Base-by-base conservation (phyloP, 1,139 yeast species). In the Geotrichum klebahnii region DNA sequence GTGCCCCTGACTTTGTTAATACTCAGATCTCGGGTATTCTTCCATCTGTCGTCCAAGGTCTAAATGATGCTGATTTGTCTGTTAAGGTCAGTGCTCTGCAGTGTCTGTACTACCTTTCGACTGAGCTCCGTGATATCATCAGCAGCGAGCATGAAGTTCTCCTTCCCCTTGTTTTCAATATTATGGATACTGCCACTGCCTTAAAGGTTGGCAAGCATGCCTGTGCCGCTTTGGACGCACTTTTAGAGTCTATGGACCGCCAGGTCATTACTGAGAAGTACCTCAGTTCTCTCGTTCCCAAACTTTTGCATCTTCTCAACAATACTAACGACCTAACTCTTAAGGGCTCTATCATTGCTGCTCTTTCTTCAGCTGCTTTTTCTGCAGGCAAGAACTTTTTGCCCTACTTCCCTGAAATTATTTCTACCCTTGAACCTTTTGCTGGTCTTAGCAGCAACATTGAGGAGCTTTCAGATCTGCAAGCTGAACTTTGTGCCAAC, bases 321-420 rank as follows among this genome's bases (percentile, higher is more conserved):
- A 81, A 84, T 35, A 68, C 76, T 40, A 77, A 79, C 59, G 77
- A 80, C 53, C 74, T 88, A 34, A 77, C 84, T 43, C 78, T 92
- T 66, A 87, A 85, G 72, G 78, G 92, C 46, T 86, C 95, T 49
- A 86, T 92, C 63, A 96, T 92, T 53, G 86, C 96, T 51, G 97
- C 97, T 34, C 86, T 92, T 65, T 97, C 97, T 51, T 89, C 97
- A 35, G 88, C 96, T 55, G 98, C 98, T 36, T 89, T 84, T 63
- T 95, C 98, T 51, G 82, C 96, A 48, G 96, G 97, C 68, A 83
- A 83, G 62, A 78, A 84, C 37, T 92, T 87, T 70, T 74, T 78
- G 56, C 97, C 97, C 55, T 92, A 77, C 74, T 90, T 90, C 70
- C 79, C 81, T 65, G 79, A 81, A 57, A 85, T 97, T 47, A 80